Evolutionary conservation across 176 grass and related monocot genomes (phyloP).

Genomic region (Juncus inflexus): DNA sequence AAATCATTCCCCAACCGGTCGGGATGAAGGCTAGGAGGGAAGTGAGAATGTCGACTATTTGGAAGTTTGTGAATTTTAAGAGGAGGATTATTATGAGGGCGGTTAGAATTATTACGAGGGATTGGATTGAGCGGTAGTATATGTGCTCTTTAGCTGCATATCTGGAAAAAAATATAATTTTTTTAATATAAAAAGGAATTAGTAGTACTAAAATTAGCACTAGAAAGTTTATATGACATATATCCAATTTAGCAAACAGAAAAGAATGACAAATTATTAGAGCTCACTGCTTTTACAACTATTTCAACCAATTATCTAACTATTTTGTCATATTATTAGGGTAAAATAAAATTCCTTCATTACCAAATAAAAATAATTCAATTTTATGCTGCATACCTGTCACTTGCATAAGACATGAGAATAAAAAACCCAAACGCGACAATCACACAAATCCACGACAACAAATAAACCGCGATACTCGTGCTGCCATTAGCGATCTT

Average conservation of each 20-base stretch:
- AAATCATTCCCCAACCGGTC: constrained; percentile 95
- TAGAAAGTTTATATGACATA: too few relatives aligned
- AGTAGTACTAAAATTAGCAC: too few relatives aligned
- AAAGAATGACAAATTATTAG: too few relatives aligned
- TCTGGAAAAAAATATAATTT: too few relatives aligned
- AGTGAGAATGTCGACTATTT: constrained; percentile 87
- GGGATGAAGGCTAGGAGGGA: constrained; percentile 92
- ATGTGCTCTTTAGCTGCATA: constrained; percentile 78
- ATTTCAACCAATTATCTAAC: too few relatives aligned
- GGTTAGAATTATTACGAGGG: constrained; percentile 45
- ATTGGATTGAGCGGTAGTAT: constrained; percentile 72
- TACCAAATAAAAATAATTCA: too few relatives aligned
- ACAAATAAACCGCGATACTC: constrained; percentile 78
- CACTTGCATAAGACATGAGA: constrained; percentile 61
- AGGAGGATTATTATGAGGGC: constrained; percentile 70
- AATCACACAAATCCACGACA: constrained; percentile 90
- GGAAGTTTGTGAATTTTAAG: constrained; percentile 64
- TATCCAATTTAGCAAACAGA: too few relatives aligned
- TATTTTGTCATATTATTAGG: too few relatives aligned
- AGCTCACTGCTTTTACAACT: too few relatives aligned
- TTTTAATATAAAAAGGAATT: too few relatives aligned
- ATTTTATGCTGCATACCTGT: constrained; percentile 23
- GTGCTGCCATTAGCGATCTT: constrained; percentile 65
- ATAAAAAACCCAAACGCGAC: constrained; percentile 60
- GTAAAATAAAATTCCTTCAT: too few relatives aligned